A percentile compares a stretch with the other conserved stretches of the same genome.
phyloP scores from a whole-genome alignment of 1,284 basidiomycete species.

The Leccinum pachyderme region DNA sequence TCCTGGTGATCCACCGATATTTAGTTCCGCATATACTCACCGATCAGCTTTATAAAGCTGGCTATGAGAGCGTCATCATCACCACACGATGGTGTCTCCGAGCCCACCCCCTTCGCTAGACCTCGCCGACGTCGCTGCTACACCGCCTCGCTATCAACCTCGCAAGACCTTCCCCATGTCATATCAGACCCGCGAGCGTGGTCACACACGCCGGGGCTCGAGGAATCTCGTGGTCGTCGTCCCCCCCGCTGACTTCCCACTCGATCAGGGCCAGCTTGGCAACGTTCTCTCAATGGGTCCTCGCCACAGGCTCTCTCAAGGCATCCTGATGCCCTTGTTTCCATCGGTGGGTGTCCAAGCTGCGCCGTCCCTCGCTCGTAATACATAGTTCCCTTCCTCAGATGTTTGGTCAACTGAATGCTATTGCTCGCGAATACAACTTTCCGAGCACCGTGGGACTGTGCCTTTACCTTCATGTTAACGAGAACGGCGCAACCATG shows the following conservation, averaged over 20 bases:
- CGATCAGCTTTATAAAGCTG: no score
- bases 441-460: constrained; percentile 73
- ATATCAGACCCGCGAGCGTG: constrained; percentile 52
- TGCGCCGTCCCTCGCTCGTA: background rate
- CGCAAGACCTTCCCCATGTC: constrained; percentile 51
- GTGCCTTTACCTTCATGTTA: constrained; percentile 68
- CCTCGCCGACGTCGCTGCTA: no score
- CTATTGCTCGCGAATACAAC: constrained; percentile 77
- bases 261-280: constrained; percentile 60
- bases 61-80: no score
- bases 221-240: constrained; percentile 67
- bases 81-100: no score
- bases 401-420: constrained; percentile 72
- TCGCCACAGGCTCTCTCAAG: constrained; percentile 58
- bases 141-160: constrained; percentile 31
- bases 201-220: constrained; percentile 39
- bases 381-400: constrained; percentile 29
- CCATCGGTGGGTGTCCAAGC: constrained; percentile 55
- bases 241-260: constrained; percentile 58
- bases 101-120: no score
- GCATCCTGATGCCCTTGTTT: constrained; percentile 72
- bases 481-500: constrained; percentile 51
- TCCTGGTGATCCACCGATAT: no score
- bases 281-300: constrained; percentile 61
- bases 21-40: no score